phyloP scores from a whole-genome alignment of 2,329 filamentous ascomycete species.

The Fusarium globosum region DNA sequence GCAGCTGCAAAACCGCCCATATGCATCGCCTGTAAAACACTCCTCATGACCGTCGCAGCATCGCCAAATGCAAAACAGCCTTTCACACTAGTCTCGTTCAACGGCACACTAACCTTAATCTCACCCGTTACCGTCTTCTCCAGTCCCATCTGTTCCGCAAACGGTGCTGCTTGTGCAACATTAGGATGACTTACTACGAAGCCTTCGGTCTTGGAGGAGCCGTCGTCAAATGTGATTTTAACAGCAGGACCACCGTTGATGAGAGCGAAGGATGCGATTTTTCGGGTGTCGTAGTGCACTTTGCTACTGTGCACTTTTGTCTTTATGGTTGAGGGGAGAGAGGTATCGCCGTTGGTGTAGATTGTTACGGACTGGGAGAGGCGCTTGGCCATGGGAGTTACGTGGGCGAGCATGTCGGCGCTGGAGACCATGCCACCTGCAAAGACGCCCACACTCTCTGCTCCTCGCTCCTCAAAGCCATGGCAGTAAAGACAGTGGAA shows the following conservation, averaged over 20 bases:
- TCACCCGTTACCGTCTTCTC: conserved; percentile 56
- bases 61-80: conserved; percentile 68
- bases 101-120: conserved; percentile 56
- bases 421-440: conserved; percentile 51
- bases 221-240: conserved; percentile 54
- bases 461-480: conserved; percentile 67
- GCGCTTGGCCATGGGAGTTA: conserved; percentile 57
- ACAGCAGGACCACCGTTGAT: conserved; percentile 45
- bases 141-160: conserved; percentile 57
- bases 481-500: conserved; percentile 72
- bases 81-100: conserved; percentile 60
- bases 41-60: conserved; percentile 50
- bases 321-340: conserved; percentile 46
- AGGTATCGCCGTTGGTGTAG: conserved; percentile 61
- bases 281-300: conserved; percentile 53
- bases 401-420: conserved; percentile 50
- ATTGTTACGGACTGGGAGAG: conserved; percentile 59
- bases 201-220: conserved; percentile 49
- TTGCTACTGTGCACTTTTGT: conserved; percentile 46
- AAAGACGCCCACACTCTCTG: conserved; percentile 58
- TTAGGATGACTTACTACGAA: conserved; percentile 56
- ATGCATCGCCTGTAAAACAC: conserved; percentile 43
- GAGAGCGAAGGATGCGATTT: conserved; percentile 47
- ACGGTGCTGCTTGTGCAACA: conserved; percentile 53
- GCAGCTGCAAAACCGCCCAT: conserved; percentile 46